These are phyloP conservation scores for Amaranthus tricolor DNA, from an alignment of 179 eudicot species.

Conservation along the genomic window DNA sequence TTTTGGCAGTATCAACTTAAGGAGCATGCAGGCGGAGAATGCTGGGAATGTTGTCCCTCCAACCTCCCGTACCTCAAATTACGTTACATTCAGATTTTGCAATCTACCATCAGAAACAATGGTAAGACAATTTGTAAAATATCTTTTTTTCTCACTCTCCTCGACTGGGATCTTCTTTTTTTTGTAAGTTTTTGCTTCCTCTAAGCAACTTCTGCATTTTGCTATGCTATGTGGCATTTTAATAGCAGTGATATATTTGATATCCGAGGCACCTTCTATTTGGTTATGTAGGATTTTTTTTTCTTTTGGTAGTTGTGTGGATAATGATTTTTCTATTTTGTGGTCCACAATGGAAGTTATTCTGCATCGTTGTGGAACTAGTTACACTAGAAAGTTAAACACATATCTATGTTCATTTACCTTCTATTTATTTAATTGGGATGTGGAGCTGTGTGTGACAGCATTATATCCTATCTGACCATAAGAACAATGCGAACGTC, in stretches of 20 bases:
- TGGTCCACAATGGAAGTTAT: background rate
- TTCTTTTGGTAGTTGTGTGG: background rate
- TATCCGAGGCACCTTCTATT: background rate
- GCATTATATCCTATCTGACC: background rate
- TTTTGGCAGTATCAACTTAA: slow-evolving; percentile 96
- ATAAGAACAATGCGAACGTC: no score
- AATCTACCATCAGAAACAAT: slow-evolving; percentile 37
- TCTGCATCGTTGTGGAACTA: background rate
- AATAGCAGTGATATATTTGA: background rate
- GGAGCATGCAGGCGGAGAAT: slow-evolving; percentile 84
- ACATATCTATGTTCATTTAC: background rate
- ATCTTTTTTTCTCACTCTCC: slow-evolving; percentile 7
- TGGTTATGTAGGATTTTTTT: background rate
- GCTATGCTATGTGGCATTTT: background rate
- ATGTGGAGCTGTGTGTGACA: no score
- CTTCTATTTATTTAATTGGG: background rate
- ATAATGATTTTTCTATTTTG: background rate
- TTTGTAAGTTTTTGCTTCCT: background rate
- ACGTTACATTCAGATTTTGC: slow-evolving; percentile 66
- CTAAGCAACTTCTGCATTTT: background rate
- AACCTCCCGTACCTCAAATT: slow-evolving; percentile 75
- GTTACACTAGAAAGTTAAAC: background rate
- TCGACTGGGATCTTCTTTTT: background rate
- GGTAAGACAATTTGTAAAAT: slow-evolving; percentile 41
- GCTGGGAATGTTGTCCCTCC: slow-evolving; percentile 62